phyloP scores from a whole-genome alignment of 805 yeast species.

The Barnettozyma sucrosica region DNA sequence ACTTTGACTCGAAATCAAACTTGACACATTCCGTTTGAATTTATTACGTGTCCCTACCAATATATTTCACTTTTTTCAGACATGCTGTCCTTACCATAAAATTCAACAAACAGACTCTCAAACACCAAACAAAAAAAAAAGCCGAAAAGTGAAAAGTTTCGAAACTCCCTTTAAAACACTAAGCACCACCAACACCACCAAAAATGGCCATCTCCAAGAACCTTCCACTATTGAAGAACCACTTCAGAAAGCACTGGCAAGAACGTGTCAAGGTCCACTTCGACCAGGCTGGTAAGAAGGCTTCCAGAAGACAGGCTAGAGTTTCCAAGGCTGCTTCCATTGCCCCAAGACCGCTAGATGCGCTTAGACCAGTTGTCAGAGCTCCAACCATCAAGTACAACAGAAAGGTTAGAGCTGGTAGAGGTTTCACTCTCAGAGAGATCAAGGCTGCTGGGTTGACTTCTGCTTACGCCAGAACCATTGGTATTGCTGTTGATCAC shows the following conservation, averaged over 20 bases:
- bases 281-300: conserved; percentile 99
- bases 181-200: background rate
- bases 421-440: conserved; percentile 98
- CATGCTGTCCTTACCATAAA: background rate
- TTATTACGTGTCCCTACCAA: background rate
- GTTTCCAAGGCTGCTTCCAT: conserved; percentile 86
- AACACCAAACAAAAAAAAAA: background rate
- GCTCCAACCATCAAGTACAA: conserved; percentile 98
- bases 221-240: conserved; percentile 98
- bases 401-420: conserved; percentile 99
- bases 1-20: no score
- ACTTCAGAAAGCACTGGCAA: conserved; percentile 99
- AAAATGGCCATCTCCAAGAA: conserved; percentile 91
- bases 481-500: conserved; percentile 99
- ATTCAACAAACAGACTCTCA: conserved; percentile 1
- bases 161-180: background rate
- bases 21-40: no score
- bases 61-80: background rate
- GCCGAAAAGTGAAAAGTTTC: background rate
- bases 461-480: conserved; percentile 93
- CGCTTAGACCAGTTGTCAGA: conserved; percentile 96
- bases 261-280: conserved; percentile 99
- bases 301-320: conserved; percentile 92
- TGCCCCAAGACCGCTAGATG: conserved; percentile 98
- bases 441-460: conserved; percentile 95